A percentile compares a stretch with the other conserved stretches of the same genome.
phyloP scores from a whole-genome alignment of 2,329 filamentous ascomycete genomes.

The Chaetomium sp. region DNA sequence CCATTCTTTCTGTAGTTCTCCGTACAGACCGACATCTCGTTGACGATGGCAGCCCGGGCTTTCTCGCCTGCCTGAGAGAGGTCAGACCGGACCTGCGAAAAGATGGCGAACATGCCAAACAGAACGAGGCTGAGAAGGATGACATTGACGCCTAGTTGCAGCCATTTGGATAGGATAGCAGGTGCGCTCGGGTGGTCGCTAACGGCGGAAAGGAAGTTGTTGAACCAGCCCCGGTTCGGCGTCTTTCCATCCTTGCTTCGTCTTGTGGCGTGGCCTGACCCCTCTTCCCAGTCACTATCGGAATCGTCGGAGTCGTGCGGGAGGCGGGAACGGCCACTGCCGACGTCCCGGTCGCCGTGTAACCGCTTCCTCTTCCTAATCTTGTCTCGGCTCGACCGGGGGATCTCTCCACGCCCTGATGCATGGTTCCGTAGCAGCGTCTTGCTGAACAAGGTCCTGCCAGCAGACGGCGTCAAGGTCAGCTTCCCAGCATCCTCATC shows the following conservation, averaged over 20 bases:
- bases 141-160: constrained; percentile 65
- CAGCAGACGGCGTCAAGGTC: constrained; percentile 52
- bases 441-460: constrained; percentile 51
- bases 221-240: constrained; percentile 42
- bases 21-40: constrained; percentile 73
- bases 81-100: constrained; percentile 71
- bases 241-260: constrained; percentile 29
- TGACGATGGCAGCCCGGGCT: constrained; percentile 67
- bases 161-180: constrained; percentile 61
- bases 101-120: constrained; percentile 70
- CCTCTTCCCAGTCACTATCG: constrained; percentile 46
- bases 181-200: constrained; percentile 62
- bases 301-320: constrained; percentile 53
- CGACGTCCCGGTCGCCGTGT: constrained; percentile 55
- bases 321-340: constrained; percentile 52
- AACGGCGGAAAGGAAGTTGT: constrained; percentile 52
- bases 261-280: constrained; percentile 35
- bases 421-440: constrained; percentile 44
- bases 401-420: constrained; percentile 67
- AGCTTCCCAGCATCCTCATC: constrained; percentile 47
- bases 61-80: constrained; percentile 71
- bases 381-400: constrained; percentile 51
- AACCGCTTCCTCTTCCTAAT: constrained; percentile 59
- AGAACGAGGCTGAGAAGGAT: constrained; percentile 55
- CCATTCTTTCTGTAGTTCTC: constrained; percentile 74